phyloP scores from a whole-genome alignment of 2,329 filamentous ascomycete species.

The Aaosphaeria pasadenensis region DNA sequence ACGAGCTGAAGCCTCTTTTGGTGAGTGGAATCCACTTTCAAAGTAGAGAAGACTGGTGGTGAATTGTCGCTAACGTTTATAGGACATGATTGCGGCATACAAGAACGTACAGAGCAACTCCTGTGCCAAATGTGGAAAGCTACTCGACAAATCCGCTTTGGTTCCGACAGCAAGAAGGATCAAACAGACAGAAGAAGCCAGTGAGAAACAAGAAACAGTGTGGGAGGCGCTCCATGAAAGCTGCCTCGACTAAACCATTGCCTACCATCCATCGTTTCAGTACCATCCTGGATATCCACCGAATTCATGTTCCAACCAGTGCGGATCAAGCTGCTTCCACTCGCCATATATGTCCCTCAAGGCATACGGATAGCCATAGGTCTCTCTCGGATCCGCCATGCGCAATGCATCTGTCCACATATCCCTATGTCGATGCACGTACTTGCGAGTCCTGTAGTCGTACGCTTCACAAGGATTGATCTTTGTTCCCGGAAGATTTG shows the following conservation, averaged over 20 bases:
- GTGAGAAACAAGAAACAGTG: constrained; percentile 14
- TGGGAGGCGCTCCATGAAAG: constrained; percentile 39
- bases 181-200: constrained; percentile 13
- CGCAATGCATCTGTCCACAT: constrained; percentile 35
- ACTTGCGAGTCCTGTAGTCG: constrained; percentile 35
- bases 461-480: constrained; percentile 18
- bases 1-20: constrained; percentile 31
- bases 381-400: constrained; percentile 19
- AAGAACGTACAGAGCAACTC: constrained; percentile 24
- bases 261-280: too few relatives aligned
- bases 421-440: constrained; percentile 16
- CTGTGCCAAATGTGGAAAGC: constrained; percentile 31
- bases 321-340: constrained; percentile 21
- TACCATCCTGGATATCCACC: not conserved
- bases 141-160: constrained; percentile 23
- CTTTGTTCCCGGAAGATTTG: constrained; percentile 5
- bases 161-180: constrained; percentile 31
- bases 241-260: constrained; percentile 15
- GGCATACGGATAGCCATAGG: constrained; percentile 21
- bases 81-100: constrained; percentile 42
- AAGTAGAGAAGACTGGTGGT: too few relatives aligned
- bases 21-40: constrained; percentile 13
- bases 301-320: not conserved
- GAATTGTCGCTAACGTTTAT: constrained; percentile 10
- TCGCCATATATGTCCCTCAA: constrained; percentile 20